Percentiles rank a stretch among this genome's conserved stretches.
Conservation (phyloP, 257 asterid species). For the Anisodus acutangulus region DNA sequence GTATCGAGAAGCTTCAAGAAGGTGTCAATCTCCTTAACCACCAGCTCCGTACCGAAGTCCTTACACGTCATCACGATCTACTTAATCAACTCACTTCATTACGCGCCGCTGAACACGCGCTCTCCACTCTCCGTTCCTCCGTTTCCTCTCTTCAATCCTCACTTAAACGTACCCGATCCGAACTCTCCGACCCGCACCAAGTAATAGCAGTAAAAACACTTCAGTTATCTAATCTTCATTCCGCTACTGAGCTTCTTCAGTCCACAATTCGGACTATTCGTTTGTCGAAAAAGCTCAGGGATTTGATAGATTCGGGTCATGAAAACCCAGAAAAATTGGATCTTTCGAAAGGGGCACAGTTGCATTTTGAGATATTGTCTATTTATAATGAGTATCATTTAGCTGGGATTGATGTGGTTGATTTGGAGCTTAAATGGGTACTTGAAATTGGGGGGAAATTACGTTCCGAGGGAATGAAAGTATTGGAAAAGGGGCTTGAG, state of each 20-base stretch:
- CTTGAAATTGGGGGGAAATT: conserved; percentile 72
- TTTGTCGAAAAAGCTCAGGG: conserved; percentile 66
- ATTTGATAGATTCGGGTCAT: conserved; percentile 55
- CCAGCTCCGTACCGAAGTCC: conserved; percentile 87
- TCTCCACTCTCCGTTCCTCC: conserved; percentile 74
- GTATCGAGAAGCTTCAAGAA: conserved; percentile 88
- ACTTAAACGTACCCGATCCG: conserved; percentile 69
- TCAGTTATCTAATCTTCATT: conserved; percentile 74
- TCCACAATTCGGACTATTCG: conserved; percentile 66
- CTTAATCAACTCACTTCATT: conserved; percentile 86
- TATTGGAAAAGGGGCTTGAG: conserved; percentile 76
- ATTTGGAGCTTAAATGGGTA: conserved; percentile 86
- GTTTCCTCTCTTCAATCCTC: conserved; percentile 79
- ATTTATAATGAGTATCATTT: conserved; percentile 71
- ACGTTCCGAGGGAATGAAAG: conserved; percentile 85
- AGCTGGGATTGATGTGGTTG: conserved; percentile 83
- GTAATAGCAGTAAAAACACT: conserved; percentile 62
- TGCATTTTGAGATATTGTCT: conserved; percentile 81
- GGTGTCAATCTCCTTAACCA: conserved; percentile 81
- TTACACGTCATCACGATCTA: conserved; percentile 81
- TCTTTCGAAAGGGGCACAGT: conserved; percentile 86
- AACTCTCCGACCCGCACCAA: conserved; percentile 85
- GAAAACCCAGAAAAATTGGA: conserved; percentile 69
- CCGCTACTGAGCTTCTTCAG: conserved; percentile 66
- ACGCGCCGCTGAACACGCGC: conserved; percentile 72